phyloP scores from a whole-genome alignment of 495 filamentous ascomycete genomes.

The Echria macrotheca region DNA sequence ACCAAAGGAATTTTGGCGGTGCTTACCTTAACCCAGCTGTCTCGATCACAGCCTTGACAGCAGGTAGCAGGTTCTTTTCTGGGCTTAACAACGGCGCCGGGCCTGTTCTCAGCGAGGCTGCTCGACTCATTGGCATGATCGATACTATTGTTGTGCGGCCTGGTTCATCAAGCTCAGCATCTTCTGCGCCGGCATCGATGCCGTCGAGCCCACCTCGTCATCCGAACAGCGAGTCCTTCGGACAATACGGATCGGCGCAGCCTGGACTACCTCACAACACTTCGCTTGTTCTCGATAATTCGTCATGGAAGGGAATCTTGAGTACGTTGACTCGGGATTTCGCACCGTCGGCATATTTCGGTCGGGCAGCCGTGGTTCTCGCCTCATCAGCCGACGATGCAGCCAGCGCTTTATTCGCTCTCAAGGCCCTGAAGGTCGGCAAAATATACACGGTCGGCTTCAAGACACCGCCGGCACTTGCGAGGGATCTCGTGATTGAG shows the following conservation, averaged over 20 bases:
- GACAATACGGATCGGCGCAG: slow-evolving; percentile 11
- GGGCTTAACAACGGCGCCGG: slow-evolving; percentile 49
- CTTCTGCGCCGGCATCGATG: slow-evolving; percentile 33
- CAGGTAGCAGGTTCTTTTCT: slow-evolving; percentile 36
- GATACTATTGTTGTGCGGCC: slow-evolving; percentile 68
- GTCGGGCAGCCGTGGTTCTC: slow-evolving; percentile 67
- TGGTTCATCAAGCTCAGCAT: slow-evolving; percentile 24
- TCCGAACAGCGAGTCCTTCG: slow-evolving; percentile 22
- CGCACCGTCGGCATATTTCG: slow-evolving; percentile 72
- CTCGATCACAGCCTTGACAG: slow-evolving; percentile 35
- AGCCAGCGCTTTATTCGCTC: slow-evolving; percentile 67
- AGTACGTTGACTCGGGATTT: slow-evolving; percentile 74
- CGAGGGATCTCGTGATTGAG: slow-evolving; percentile 53
- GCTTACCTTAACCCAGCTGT: slow-evolving; percentile 72
- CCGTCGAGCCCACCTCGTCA: slow-evolving; percentile 36
- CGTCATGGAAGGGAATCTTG: slow-evolving; percentile 77
- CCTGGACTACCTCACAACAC: slow-evolving; percentile 34
- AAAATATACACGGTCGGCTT: slow-evolving; percentile 83
- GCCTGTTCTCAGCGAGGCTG: slow-evolving; percentile 63
- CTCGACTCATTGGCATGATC: slow-evolving; percentile 67
- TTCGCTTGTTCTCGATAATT: slow-evolving; percentile 67
- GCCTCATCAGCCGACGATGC: slow-evolving; percentile 64
- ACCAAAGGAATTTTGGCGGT: slow-evolving; percentile 68
- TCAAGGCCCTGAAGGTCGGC: slow-evolving; percentile 67
- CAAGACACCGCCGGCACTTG: slow-evolving; percentile 58